Conservation (phyloP, 2,329 filamentous ascomycete species). For the Neonectria punicea region DNA sequence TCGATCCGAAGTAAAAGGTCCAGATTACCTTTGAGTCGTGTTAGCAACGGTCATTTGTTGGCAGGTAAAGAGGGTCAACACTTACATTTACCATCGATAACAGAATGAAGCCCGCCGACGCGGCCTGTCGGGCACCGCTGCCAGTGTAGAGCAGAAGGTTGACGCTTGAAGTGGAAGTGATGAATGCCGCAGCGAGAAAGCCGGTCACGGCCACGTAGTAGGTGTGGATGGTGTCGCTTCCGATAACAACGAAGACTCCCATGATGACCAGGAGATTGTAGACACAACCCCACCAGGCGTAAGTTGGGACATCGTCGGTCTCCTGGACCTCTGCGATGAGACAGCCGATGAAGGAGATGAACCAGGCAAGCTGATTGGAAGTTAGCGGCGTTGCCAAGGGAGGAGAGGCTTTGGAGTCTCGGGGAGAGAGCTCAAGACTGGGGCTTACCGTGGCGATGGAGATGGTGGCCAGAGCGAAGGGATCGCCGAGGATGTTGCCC, state of each 20-base stretch:
- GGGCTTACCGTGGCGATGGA: conserved; percentile 83
- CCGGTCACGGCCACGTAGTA: conserved; percentile 94
- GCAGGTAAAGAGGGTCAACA: conserved; percentile 28
- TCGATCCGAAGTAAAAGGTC: conserved; percentile 99
- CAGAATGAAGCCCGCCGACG: conserved; percentile 91
- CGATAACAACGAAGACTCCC: conserved; percentile 84
- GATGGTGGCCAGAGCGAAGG: conserved; percentile 92
- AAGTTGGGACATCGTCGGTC: conserved; percentile 73
- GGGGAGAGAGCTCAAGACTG: conserved; percentile 35
- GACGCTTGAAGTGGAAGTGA: conserved; percentile 86
- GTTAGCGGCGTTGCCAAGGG: conserved; percentile 32
- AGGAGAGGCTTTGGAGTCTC: not conserved
- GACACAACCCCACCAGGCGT: conserved; percentile 90
- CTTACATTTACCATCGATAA: conserved; percentile 91
- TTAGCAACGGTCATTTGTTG: conserved; percentile 24
- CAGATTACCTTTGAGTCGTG: conserved; percentile 79
- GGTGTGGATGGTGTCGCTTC: conserved; percentile 83
- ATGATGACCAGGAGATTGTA: conserved; percentile 87
- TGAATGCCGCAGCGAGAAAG: conserved; percentile 84
- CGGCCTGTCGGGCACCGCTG: conserved; percentile 80
- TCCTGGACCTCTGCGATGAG: conserved; percentile 73
- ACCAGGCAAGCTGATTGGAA: conserved; percentile 81
- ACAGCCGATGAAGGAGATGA: conserved; percentile 89
- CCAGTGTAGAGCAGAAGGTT: conserved; percentile 86
- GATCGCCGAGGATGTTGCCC: conserved; percentile 94